Conservation (phyloP, 345 rosid genomes). For the Excoecaria cochinchinensis region DNA sequence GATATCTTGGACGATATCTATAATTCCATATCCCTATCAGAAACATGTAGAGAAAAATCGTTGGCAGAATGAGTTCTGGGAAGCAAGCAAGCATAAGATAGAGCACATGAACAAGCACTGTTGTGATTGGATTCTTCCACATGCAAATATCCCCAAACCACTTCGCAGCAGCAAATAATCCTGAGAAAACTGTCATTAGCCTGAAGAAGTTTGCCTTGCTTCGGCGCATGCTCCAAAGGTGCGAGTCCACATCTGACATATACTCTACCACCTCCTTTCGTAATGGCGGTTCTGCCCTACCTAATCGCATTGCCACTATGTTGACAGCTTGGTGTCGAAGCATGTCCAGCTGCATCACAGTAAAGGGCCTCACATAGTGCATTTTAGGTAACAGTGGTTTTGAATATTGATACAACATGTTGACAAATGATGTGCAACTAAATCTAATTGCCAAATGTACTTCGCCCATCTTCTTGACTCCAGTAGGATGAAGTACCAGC, state of each 20-base stretch:
- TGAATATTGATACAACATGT: conserved; percentile 34
- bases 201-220: conserved; percentile 36
- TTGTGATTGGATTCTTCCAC: conserved; percentile 36
- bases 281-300: conserved; percentile 36
- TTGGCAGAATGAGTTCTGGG: conserved; percentile 37
- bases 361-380: conserved; percentile 37
- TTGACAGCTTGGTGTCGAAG: conserved; percentile 38
- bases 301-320: conserved; percentile 34
- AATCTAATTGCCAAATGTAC: conserved; percentile 37
- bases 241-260: conserved; percentile 36
- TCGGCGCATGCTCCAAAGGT: conserved; percentile 38
- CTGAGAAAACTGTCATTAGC: conserved; percentile 36
- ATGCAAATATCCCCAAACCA: conserved; percentile 36
- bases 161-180: conserved; percentile 30
- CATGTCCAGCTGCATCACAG: conserved; percentile 35
- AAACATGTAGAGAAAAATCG: conserved; percentile 35
- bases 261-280: conserved; percentile 38
- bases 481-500: conserved; percentile 33
- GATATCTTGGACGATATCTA: conserved; percentile 33
- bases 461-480: conserved; percentile 38
- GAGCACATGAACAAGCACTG: conserved; percentile 36
- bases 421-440: conserved; percentile 31
- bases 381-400: conserved; percentile 33
- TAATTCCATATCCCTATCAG: conserved; percentile 37
- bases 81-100: conserved; percentile 38